Conservation (phyloP, 2,329 filamentous ascomycete genomes). For the Aschersonia sp. region DNA sequence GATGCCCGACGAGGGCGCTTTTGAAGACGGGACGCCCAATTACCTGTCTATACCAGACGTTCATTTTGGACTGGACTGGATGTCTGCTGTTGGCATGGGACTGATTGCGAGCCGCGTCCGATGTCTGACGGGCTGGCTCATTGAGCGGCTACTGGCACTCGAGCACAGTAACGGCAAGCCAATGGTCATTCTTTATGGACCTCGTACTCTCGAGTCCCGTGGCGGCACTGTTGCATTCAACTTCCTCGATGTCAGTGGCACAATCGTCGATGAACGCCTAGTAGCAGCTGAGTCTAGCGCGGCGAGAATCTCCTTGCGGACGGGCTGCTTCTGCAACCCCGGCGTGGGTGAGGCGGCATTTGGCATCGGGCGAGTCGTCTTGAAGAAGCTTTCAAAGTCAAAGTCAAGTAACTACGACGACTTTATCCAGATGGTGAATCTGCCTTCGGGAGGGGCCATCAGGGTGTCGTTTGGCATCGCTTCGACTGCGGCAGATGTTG, state of each 20-base stretch:
- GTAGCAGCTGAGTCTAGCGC: slow-evolving; percentile 18
- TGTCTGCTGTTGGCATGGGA: slow-evolving; percentile 13
- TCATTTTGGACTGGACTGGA: slow-evolving; percentile 19
- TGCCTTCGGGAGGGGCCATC: slow-evolving; percentile 17
- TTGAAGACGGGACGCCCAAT: slow-evolving; percentile 26
- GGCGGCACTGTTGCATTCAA: slow-evolving; percentile 25
- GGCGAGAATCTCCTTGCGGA: slow-evolving; percentile 21
- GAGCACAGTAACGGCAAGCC: slow-evolving; percentile 17
- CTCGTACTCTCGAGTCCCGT: slow-evolving; percentile 11
- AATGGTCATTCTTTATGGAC: slow-evolving; percentile 21
- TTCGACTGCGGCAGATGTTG: slow-evolving; percentile 18
- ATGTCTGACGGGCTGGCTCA: slow-evolving; percentile 22
- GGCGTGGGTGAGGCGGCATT: slow-evolving; percentile 22
- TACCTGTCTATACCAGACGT: slow-evolving; percentile 25
- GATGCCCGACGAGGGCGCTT: slow-evolving; percentile 14
- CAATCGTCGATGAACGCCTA: slow-evolving; percentile 20
- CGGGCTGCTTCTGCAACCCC: slow-evolving; percentile 28
- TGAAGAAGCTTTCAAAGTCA: background rate
- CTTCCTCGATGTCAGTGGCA: slow-evolving; percentile 17
- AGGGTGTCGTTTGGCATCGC: slow-evolving; percentile 24
- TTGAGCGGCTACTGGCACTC: slow-evolving; percentile 15
- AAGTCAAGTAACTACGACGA: slow-evolving; percentile 6
- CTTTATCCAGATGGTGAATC: background rate
- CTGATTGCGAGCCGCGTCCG: slow-evolving; percentile 16
- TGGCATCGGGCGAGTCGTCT: slow-evolving; percentile 7